phyloP scores from a whole-genome alignment of 2,329 filamentous ascomycete species.

The Parastagonospora avenae region DNA sequence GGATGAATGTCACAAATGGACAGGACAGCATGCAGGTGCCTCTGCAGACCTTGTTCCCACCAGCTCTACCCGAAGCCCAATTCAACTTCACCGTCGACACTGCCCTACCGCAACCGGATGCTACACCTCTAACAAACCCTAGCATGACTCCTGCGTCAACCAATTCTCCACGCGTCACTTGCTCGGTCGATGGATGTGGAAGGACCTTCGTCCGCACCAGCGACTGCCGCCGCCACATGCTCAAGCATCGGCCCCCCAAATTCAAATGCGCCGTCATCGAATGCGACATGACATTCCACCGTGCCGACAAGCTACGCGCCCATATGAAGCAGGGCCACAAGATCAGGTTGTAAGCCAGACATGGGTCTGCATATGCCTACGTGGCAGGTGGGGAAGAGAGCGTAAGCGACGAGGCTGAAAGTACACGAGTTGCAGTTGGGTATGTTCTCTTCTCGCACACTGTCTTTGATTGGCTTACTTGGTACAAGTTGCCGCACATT shows the following conservation, averaged over 20 bases:
- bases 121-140: no score
- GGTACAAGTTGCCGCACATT: no score
- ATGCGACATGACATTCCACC: slow-evolving; percentile 5
- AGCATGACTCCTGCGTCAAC: no score
- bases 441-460: neutral
- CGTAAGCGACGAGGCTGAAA: slow-evolving; percentile 7
- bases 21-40: no score
- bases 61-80: no score
- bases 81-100: no score
- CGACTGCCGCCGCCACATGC: slow-evolving; percentile 6
- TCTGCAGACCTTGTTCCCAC: no score
- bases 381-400: neutral
- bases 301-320: slow-evolving; percentile 7
- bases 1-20: no score
- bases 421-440: neutral
- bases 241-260: neutral
- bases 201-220: neutral
- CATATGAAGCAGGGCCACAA: slow-evolving; percentile 4
- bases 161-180: neutral
- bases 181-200: neutral
- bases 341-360: neutral
- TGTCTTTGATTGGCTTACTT: no score
- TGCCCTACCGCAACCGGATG: no score
- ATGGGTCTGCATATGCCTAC: neutral
- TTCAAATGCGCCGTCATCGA: slow-evolving; percentile 1